These are phyloP conservation scores for Neolentinus lepideus DNA, from an alignment of 1,284 basidiomycete species.

Conservation along the genomic window DNA sequence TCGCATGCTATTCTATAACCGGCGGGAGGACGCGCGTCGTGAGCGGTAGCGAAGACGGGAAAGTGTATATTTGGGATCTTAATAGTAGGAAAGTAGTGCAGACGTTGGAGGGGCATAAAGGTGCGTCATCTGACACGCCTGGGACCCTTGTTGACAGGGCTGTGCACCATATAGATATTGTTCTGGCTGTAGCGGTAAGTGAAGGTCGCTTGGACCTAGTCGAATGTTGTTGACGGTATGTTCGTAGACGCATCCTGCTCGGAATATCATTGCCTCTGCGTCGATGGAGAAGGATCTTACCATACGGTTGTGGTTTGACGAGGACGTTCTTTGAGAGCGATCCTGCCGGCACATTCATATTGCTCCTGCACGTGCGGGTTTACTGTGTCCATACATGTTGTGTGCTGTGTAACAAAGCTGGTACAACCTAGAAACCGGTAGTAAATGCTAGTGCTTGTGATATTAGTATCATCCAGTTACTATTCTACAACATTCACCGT, in stretches of 20 bases:
- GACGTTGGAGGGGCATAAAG: constrained; percentile 74
- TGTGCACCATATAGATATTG: constrained; percentile 46
- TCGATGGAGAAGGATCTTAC: constrained; percentile 80
- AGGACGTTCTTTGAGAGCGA: constrained; percentile 12
- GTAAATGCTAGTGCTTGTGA: no score
- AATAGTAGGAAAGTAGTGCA: constrained; percentile 76
- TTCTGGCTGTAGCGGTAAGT: constrained; percentile 67
- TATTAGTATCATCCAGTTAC: no score
- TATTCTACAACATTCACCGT: background rate
- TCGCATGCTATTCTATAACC: constrained; percentile 52
- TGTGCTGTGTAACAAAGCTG: no score
- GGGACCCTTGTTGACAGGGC: constrained; percentile 4
- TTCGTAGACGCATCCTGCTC: constrained; percentile 63
- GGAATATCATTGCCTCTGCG: constrained; percentile 72
- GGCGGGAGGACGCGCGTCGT: constrained; percentile 61
- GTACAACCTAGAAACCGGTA: background rate
- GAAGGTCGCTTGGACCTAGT: background rate
- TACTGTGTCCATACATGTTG: background rate
- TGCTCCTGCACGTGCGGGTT: background rate
- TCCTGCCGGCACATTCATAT: background rate
- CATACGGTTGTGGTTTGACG: constrained; percentile 73
- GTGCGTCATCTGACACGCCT: constrained; percentile 28
- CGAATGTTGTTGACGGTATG: background rate
- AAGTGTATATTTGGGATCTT: constrained; percentile 87
- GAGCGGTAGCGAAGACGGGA: constrained; percentile 87